Base-by-base conservation (phyloP, 768 basidiomycete genomes). In the Coprinopsis cinerea region DNA sequence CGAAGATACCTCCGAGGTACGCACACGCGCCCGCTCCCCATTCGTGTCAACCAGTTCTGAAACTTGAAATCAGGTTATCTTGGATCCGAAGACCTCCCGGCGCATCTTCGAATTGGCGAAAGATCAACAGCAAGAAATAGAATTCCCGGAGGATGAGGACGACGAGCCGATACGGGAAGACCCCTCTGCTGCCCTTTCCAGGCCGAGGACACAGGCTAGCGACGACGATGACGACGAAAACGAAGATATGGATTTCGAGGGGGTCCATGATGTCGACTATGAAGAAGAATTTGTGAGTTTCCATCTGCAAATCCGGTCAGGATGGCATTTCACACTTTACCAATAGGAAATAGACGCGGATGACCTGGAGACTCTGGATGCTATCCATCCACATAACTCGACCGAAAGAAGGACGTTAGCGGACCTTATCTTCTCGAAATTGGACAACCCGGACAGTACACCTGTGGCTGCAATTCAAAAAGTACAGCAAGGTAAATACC, bases 401-500 rank as follows among this genome's bases (percentile, higher is more conserved):
- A 77, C 78, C 5, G 85, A 89, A 64, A 80, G 90, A 39, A 78
- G 80, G 64, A 97, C 95, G 2, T 71, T 99, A 25, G 96, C 96
- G 25, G 96, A 99, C 64, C 75, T 98, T n/a, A 99, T 98, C 52
- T 91, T 99, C 62, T 78, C 88, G 22, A 97, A 97, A 69, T 74
- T 99, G 20, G 86, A 94, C 51, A 78, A 75, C 49, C 75, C 71
- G 11, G 81, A 84, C 54, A 64, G 74, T 3, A 71, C 72, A 39
- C 72, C 76, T 32, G 64, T 79, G 6, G 74, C 78, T 9, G 69
- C 77, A 24, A 81, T 83, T 48, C 76, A 77, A 62, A 81, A 81
- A 57, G 76, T 79, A 6, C 73, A 76, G 23, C 81, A 77, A 75
- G 80, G 83, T 81, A 48, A 17, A 36, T 54, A 10, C 37, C 14